A percentile compares a stretch with the other conserved stretches of the same genome.
These are phyloP conservation scores for Colletotrichum magnum DNA, from an alignment of 2,329 filamentous ascomycete genomes.

Conservation along the genomic window DNA sequence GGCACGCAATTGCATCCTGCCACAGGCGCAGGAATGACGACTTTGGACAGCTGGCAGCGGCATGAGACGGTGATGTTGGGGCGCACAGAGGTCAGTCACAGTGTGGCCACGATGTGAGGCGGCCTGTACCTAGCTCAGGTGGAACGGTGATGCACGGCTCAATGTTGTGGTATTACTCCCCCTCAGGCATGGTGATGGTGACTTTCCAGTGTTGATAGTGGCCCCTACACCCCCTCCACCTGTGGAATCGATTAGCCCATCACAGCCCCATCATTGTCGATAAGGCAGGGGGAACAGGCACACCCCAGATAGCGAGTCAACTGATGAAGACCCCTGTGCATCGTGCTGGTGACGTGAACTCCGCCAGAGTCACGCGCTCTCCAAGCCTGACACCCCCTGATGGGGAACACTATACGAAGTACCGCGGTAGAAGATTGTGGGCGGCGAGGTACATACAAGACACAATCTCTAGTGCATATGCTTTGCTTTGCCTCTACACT, in stretches of 20 bases:
- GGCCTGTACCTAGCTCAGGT: slow-evolving; percentile 29
- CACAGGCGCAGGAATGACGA: slow-evolving; percentile 7
- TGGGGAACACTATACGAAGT: neutral
- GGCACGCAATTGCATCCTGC: neutral
- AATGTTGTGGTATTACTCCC: neutral
- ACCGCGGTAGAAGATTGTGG: slow-evolving; percentile 12
- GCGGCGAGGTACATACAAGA: neutral
- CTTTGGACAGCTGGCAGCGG: slow-evolving; percentile 4
- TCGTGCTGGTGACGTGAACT: slow-evolving; percentile 38
- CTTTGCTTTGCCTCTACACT: slow-evolving; percentile 5
- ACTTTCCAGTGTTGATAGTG: neutral
- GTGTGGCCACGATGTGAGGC: neutral
- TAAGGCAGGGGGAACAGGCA: slow-evolving; percentile 28
- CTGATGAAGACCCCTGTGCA: slow-evolving; percentile 36
- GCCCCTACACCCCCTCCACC: neutral
- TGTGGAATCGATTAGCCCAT: neutral
- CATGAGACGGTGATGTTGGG: neutral
- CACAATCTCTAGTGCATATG: slow-evolving; percentile 31
- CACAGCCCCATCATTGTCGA: slow-evolving; percentile 27
- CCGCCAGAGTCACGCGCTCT: slow-evolving; percentile 39
- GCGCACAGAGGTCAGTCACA: neutral
- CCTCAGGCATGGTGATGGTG: slow-evolving; percentile 18
- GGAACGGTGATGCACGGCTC: slow-evolving; percentile 29
- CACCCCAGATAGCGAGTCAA: slow-evolving; percentile 30
- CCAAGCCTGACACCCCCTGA: slow-evolving; percentile 10